These are phyloP conservation scores for Rubus parviflorus DNA, from an alignment of 306 rosid genomes.

Conservation along the genomic window DNA sequence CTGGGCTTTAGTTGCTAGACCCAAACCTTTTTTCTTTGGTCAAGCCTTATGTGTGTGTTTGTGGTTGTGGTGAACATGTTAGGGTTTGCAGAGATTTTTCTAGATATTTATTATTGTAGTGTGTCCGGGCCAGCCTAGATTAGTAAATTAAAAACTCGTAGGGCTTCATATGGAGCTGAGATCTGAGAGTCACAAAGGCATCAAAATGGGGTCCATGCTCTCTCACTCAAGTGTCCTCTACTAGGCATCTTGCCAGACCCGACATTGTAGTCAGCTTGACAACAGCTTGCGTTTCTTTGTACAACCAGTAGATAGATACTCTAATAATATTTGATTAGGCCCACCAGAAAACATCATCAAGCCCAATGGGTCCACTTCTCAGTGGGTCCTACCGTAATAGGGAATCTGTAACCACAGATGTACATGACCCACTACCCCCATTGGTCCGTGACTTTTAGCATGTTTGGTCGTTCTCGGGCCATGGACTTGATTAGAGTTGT, in stretches of 20 bases:
- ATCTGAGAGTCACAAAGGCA: slow-evolving; percentile 29
- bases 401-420: slow-evolving; percentile 30
- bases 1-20: slow-evolving; percentile 5
- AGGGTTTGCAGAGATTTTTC: background rate
- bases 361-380: slow-evolving; percentile 9
- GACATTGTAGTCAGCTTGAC: slow-evolving; percentile 48
- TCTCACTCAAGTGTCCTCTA: slow-evolving; percentile 10
- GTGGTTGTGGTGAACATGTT: background rate
- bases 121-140: background rate
- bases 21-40: background rate
- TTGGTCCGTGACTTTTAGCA: slow-evolving; percentile 27
- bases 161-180: background rate
- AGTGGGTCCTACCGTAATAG: slow-evolving; percentile 23
- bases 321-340: slow-evolving; percentile 28
- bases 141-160: background rate
- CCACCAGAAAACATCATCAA: slow-evolving; percentile 30
- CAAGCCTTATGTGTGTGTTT: too few relatives aligned
- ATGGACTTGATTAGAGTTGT: slow-evolving; percentile 25
- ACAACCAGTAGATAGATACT: slow-evolving; percentile 16
- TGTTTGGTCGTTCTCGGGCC: slow-evolving; percentile 51
- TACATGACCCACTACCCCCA: slow-evolving; percentile 19
- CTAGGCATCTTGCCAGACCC: slow-evolving; percentile 28
- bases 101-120: background rate
- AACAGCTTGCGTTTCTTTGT: slow-evolving; percentile 37
- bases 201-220: slow-evolving; percentile 23